Conservation (phyloP, 768 basidiomycete genomes). For the Agrocybe praecox region DNA sequence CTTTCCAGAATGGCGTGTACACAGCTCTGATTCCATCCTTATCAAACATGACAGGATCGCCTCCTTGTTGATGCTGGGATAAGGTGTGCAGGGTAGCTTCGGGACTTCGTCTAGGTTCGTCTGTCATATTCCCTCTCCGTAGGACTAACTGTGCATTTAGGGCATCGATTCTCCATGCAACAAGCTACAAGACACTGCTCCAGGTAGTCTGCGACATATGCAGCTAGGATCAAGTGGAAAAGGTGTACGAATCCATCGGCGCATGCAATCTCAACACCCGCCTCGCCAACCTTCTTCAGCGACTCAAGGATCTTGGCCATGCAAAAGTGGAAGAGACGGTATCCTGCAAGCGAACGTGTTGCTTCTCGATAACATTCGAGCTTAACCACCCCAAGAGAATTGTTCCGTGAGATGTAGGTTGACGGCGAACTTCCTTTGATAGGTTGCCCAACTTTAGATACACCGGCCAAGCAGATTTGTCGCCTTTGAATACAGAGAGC, state of each 20-base stretch:
- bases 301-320: constrained; percentile 19
- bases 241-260: constrained; percentile 31
- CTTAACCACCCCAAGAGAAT: constrained; percentile 45
- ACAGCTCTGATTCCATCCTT: constrained; percentile 13
- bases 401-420: constrained; percentile 27
- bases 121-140: constrained; percentile 16
- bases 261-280: constrained; percentile 31
- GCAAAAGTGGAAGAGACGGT: constrained; percentile 38
- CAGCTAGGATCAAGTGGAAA: constrained; percentile 37
- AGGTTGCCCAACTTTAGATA: constrained; percentile 44
- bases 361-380: constrained; percentile 31
- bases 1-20: constrained; percentile 38
- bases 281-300: constrained; percentile 24
- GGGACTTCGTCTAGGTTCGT: not conserved
- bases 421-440: constrained; percentile 24
- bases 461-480: constrained; percentile 44
- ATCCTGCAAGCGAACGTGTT: constrained; percentile 21
- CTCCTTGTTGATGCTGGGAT: not conserved
- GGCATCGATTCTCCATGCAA: constrained; percentile 23
- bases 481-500: constrained; percentile 35
- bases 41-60: constrained; percentile 12
- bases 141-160: constrained; percentile 9
- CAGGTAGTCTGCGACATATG: constrained; percentile 39
- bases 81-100: not conserved
- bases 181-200: constrained; percentile 39